Conservation (phyloP, 176 grass and related monocot genomes). For the Triticum dicoccoides region DNA sequence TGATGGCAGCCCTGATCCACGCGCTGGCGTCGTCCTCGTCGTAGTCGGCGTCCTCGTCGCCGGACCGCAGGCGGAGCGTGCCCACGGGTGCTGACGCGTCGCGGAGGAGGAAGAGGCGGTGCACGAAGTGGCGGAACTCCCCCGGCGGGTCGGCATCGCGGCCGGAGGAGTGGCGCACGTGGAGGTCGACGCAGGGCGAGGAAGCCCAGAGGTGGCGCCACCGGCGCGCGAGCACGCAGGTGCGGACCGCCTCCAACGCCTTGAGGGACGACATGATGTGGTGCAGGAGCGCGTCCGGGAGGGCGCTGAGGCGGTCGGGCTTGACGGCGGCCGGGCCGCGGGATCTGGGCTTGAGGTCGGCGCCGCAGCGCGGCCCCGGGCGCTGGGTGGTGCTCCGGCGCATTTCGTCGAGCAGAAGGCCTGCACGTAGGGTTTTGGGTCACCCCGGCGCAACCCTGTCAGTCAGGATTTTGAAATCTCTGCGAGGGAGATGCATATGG, state of each 20-base stretch:
- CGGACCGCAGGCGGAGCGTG: slow-evolving; percentile 23
- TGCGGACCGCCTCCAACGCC: slow-evolving; percentile 39
- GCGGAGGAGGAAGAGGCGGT: slow-evolving; percentile 1
- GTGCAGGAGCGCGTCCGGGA: slow-evolving; percentile 31
- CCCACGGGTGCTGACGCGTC: neutral
- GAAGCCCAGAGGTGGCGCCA: slow-evolving; percentile 38
- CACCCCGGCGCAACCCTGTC: neutral
- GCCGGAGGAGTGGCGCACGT: too few relatives aligned
- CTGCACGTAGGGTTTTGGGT: neutral
- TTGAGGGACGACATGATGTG: slow-evolving; percentile 28
- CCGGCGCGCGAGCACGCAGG: slow-evolving; percentile 30
- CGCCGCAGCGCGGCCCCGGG: neutral
- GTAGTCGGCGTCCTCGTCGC: neutral
- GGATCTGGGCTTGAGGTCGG: neutral
- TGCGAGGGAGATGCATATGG: too few relatives aligned
- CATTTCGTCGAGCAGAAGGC: neutral
- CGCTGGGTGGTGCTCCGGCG: neutral
- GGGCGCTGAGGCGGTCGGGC: slow-evolving; percentile 33
- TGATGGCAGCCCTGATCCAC: slow-evolving; percentile 14
- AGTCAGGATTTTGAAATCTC: too few relatives aligned
- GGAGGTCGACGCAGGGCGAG: slow-evolving; percentile 9
- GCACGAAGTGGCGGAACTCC: neutral
- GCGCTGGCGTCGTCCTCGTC: neutral
- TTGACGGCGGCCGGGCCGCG: neutral
- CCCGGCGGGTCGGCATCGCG: neutral